Conservation (phyloP, 1,139 yeast species). For the Debaryomyces sp. region DNA sequence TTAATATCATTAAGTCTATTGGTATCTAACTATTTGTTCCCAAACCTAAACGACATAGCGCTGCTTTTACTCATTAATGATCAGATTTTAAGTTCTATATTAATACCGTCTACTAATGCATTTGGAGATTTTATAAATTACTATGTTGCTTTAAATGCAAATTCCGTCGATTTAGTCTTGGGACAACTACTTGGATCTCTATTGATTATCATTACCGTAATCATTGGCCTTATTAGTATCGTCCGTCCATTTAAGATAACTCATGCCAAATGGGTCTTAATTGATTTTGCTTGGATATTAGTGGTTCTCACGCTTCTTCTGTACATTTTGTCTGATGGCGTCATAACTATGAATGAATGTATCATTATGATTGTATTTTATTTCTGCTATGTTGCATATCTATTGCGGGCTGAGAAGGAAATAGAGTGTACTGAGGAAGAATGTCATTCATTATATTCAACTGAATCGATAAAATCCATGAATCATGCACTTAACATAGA, state of each 20-base stretch:
- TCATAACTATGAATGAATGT: constrained; percentile 50
- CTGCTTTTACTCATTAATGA: constrained; percentile 28
- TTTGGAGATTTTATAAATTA: constrained; percentile 45
- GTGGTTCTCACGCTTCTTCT: constrained; percentile 41
- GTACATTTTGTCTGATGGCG: constrained; percentile 52
- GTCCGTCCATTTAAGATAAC: constrained; percentile 27
- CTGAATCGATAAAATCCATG: constrained; percentile 7
- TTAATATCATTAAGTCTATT: constrained; percentile 33
- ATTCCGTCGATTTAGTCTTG: constrained; percentile 38
- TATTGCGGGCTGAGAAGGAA: constrained; percentile 26
- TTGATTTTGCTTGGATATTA: constrained; percentile 40
- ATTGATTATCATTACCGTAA: constrained; percentile 38
- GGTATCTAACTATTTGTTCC: constrained; percentile 40
- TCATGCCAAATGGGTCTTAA: constrained; percentile 23
- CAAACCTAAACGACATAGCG: constrained; percentile 33
- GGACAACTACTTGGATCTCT: constrained; percentile 48
- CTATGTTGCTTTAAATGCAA: constrained; percentile 32
- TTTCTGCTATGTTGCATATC: constrained; percentile 34
- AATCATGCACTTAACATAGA: constrained; percentile 27
- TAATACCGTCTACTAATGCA: constrained; percentile 45
- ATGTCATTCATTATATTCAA: constrained; percentile 8
- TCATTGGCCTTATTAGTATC: constrained; percentile 38
- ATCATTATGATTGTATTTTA: constrained; percentile 43
- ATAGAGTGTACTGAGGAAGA: constrained; percentile 17
- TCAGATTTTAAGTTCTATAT: constrained; percentile 36